phyloP scores from a whole-genome alignment of 108 stramenopile genomes.

The Aurantiochytrium sp. region DNA sequence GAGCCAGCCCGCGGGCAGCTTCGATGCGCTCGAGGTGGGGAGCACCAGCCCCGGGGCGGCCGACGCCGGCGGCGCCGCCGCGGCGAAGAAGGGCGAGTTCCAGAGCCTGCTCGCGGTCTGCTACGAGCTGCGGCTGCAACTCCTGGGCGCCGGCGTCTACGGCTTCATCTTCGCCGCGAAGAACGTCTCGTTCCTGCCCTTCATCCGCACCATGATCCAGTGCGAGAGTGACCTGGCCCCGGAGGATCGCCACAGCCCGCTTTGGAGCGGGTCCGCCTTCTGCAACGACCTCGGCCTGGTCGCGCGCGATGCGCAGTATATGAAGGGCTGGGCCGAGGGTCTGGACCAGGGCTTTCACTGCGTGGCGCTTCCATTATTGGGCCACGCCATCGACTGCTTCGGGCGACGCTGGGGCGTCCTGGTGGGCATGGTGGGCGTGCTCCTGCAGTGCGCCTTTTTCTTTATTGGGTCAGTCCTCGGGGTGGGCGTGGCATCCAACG shows the following conservation, averaged over 20 bases:
- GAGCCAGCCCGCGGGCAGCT: no score
- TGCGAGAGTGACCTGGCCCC: not conserved
- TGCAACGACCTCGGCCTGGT: not conserved
- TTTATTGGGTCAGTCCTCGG: not conserved
- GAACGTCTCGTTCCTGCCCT: not conserved
- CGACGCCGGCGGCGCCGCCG: no score
- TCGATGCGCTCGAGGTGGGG: no score
- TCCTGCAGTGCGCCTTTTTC: not conserved
- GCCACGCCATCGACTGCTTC: constrained; percentile 14
- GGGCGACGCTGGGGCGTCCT: not conserved
- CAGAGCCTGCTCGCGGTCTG: not conserved
- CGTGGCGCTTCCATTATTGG: not conserved
- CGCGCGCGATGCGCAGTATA: not conserved
- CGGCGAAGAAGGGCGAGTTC: no score
- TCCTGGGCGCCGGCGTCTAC: not conserved
- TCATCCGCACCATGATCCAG: not conserved
- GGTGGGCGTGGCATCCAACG: not conserved
- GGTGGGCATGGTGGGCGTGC: not conserved
- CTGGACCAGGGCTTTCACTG: constrained; percentile 19
- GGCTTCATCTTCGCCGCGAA: not conserved
- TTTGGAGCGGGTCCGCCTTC: not conserved
- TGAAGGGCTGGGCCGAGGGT: constrained; percentile 12
- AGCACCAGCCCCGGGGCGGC: no score
- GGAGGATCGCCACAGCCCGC: not conserved
- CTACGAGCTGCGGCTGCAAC: not conserved